Conservation (phyloP, 2,329 filamentous ascomycete genomes). For the Dactylellina haptotyla region DNA sequence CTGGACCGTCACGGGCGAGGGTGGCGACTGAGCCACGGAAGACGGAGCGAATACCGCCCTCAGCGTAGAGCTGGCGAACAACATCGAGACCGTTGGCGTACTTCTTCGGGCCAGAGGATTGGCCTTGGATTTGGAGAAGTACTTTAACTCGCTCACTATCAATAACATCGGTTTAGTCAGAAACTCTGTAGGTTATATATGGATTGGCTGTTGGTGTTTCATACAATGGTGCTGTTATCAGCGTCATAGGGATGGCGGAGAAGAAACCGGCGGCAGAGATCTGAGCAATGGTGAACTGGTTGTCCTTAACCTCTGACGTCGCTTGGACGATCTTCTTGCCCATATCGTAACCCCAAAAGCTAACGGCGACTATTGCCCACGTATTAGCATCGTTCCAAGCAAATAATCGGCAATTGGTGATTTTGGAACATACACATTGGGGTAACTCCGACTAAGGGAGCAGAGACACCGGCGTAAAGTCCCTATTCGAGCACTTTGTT, state of each 20-base stretch:
- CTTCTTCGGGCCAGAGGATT: slow-evolving; percentile 89
- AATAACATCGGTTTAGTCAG: slow-evolving; percentile 6
- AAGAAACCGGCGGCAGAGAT: slow-evolving; percentile 95
- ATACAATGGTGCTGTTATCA: slow-evolving; percentile 92
- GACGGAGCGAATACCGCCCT: slow-evolving; percentile 88
- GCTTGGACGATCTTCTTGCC: slow-evolving; percentile 86
- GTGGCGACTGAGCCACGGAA: slow-evolving; percentile 93
- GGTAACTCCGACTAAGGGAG: slow-evolving; percentile 92
- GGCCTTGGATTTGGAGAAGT: slow-evolving; percentile 95
- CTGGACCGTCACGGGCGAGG: slow-evolving; percentile 90
- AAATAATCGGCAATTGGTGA: neutral
- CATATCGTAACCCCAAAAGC: slow-evolving; percentile 89
- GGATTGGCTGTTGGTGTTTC: neutral
- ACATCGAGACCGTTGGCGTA: slow-evolving; percentile 90
- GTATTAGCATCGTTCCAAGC: too few species aligned
- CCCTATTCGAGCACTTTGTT: slow-evolving; percentile 69
- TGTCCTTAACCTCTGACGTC: slow-evolving; percentile 73
- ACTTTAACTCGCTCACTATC: slow-evolving; percentile 91
- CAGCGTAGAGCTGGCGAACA: slow-evolving; percentile 88
- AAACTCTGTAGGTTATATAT: neutral
- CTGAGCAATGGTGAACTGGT: slow-evolving; percentile 80
- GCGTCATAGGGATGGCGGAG: slow-evolving; percentile 95
- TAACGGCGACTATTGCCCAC: slow-evolving; percentile 79
- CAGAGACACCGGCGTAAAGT: slow-evolving; percentile 95
- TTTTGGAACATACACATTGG: slow-evolving; percentile 96